Evolutionary conservation across 352 stramenopile genomes (phyloP), one percentile per base, ranked within the genome.

Genomic region (Plasmopara viticola): DNA sequence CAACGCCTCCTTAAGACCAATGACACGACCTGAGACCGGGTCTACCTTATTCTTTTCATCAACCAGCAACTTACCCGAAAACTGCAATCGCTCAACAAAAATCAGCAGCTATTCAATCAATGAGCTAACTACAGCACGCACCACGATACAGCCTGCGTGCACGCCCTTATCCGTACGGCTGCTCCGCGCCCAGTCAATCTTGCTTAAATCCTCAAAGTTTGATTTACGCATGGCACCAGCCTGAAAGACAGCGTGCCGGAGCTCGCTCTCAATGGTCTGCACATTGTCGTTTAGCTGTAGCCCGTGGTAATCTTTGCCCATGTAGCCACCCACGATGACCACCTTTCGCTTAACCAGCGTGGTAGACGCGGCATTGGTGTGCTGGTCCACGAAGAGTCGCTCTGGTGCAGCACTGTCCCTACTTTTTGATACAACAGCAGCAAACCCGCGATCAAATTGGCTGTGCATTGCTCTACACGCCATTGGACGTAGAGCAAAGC

Each of bases 81-180:
- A 88, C 83, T 93, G 42, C 38, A 61, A 5, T 15, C 37, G 8
- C 52, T 15, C 41, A 51, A 46, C 45, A 20, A 57, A 42, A 17
- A 51, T 45, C 20, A 38, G 35, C 2, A 43, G 20, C 37, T 13
- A 9, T 29, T 41, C 31, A 12, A 12, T 12, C 31, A 12, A 35
- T 12, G 10, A 12, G 46, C 9, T 20, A 25, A 31, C 29, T 38
- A 10, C 31, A 33, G 18, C 6, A 84, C 77, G 61, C 52, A 93
- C 82, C 58, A 96, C 86, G 53, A 95, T 95, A 67, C 78, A 89
- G 20, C 82, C 68, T 5, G 89, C 89, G 54, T 97, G 89, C 37
- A 96, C 89, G 28, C 89, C 87, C 53, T 97, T 97, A 68, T 97
- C 89, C 18, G 89, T 97, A 18, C 89, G 82, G 37, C 81, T 94